Conservation (phyloP, 768 basidiomycete species). For the Dentipellis sp. region DNA sequence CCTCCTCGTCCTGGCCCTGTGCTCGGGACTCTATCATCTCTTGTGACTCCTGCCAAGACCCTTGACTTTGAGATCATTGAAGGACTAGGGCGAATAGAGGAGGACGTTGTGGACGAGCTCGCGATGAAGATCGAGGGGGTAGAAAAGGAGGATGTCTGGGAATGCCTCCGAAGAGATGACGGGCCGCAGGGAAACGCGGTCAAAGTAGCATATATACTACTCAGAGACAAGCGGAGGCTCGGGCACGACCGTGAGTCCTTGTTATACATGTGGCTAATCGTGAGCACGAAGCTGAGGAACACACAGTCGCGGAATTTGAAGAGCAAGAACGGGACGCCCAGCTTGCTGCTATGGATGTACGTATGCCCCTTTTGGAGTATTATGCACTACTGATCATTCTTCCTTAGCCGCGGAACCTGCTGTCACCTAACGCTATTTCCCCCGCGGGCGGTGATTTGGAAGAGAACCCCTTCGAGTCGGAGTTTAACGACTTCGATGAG, state of each 20-base stretch:
- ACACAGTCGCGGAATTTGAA: slow-evolving; percentile 62
- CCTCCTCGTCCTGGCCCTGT: slow-evolving; percentile 73
- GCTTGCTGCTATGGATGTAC: slow-evolving; percentile 70
- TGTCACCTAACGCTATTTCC: slow-evolving; percentile 61
- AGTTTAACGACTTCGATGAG: slow-evolving; percentile 44
- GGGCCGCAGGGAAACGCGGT: slow-evolving; percentile 85
- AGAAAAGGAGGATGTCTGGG: slow-evolving; percentile 80
- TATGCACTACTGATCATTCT: slow-evolving; percentile 2
- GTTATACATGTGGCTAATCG: slow-evolving; percentile 10
- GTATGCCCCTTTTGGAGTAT: slow-evolving; percentile 20
- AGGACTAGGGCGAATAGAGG: slow-evolving; percentile 86
- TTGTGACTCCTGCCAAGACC: slow-evolving; percentile 57
- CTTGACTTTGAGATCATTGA: slow-evolving; percentile 83
- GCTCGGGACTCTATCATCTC: slow-evolving; percentile 60
- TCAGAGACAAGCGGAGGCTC: slow-evolving; percentile 79
- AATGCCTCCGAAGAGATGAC: slow-evolving; percentile 73
- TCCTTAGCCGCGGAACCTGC: slow-evolving; percentile 54
- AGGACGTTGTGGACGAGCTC: slow-evolving; percentile 82
- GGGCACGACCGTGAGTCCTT: slow-evolving; percentile 70
- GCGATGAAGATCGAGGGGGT: slow-evolving; percentile 63
- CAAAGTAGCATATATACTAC: slow-evolving; percentile 92
- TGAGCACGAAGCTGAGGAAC: neutral
- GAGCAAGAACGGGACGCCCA: slow-evolving; percentile 83
- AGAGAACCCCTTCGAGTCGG: slow-evolving; percentile 74
- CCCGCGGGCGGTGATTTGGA: slow-evolving; percentile 54